A percentile compares a stretch with the other conserved stretches of the same genome.
Evolutionary conservation across 371 early-diverging fungal species (phyloP).

Genomic region (Coemansia sp.): DNA sequence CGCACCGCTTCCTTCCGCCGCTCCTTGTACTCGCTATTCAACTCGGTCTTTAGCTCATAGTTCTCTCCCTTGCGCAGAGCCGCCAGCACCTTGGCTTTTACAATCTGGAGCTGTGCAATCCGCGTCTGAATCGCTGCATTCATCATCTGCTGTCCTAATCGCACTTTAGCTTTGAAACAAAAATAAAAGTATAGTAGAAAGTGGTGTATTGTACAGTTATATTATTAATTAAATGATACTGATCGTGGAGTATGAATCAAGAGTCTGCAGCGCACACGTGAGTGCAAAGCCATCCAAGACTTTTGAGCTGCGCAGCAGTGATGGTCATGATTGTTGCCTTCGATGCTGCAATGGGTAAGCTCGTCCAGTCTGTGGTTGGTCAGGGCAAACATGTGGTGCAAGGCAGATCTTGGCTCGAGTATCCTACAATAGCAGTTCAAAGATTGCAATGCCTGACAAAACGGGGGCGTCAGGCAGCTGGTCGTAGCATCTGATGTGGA

Average conservation of each 20-base stretch:
- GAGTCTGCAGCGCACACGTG: conserved; percentile 23
- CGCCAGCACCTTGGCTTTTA: conserved; percentile 51
- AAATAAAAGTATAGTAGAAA: not conserved
- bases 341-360: not conserved
- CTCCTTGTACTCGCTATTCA: conserved; percentile 94
- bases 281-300: conserved; percentile 33
- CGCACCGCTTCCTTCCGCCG: conserved; percentile 95
- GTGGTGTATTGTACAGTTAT: too few relatives aligned
- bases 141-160: conserved; percentile 32
- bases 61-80: conserved; percentile 73
- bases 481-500: not conserved
- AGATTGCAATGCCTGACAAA: not conserved
- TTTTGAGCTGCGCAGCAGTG: not conserved
- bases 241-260: not conserved
- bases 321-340: conserved; percentile 7
- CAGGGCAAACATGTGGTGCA: conserved; percentile 29
- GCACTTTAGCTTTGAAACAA: not conserved
- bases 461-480: not conserved
- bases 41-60: conserved; percentile 90
- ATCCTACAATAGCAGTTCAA: not conserved
- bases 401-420: not conserved
- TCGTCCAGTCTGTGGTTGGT: conserved; percentile 21
- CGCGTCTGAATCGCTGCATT: conserved; percentile 49
- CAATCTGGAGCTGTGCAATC: conserved; percentile 50
- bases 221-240: not conserved